Conservation (phyloP, 2,329 filamentous ascomycete genomes). For the Pyricularia sp. region DNA sequence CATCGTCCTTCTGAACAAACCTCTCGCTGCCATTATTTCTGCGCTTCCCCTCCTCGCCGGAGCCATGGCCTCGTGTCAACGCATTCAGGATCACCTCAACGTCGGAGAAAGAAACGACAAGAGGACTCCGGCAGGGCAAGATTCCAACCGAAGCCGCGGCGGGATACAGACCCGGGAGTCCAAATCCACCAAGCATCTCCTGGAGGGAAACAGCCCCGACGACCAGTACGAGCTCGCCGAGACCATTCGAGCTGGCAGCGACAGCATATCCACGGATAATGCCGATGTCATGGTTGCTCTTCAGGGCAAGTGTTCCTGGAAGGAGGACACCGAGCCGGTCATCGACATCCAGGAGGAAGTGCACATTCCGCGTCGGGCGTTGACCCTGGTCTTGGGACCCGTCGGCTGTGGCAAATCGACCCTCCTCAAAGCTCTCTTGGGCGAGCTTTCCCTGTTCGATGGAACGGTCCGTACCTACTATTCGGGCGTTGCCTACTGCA, state of each 20-base stretch:
- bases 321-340: not conserved
- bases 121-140: slow-evolving; percentile 1
- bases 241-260: not conserved
- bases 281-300: not conserved
- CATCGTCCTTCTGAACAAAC: slow-evolving; percentile 8
- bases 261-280: not conserved
- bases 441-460: slow-evolving; percentile 19
- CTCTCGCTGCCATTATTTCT: slow-evolving; percentile 8
- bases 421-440: slow-evolving; percentile 26
- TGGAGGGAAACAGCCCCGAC: not conserved
- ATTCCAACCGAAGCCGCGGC: not conserved
- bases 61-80: slow-evolving; percentile 10
- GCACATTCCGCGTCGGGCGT: not conserved
- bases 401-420: slow-evolving; percentile 35
- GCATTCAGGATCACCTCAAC: slow-evolving; percentile 10
- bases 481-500: slow-evolving; percentile 27
- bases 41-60: slow-evolving; percentile 9
- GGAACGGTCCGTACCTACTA: slow-evolving; percentile 18
- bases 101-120: slow-evolving; percentile 10
- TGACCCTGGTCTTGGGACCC: slow-evolving; percentile 29
- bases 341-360: not conserved
- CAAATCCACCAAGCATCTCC: not conserved
- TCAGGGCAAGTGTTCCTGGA: slow-evolving; percentile 1
- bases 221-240: not conserved
- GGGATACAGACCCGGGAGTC: not conserved